Evolutionary conservation across 192 early-diverging fungal species (phyloP).

Genomic region (Pilaira anomala): DNA sequence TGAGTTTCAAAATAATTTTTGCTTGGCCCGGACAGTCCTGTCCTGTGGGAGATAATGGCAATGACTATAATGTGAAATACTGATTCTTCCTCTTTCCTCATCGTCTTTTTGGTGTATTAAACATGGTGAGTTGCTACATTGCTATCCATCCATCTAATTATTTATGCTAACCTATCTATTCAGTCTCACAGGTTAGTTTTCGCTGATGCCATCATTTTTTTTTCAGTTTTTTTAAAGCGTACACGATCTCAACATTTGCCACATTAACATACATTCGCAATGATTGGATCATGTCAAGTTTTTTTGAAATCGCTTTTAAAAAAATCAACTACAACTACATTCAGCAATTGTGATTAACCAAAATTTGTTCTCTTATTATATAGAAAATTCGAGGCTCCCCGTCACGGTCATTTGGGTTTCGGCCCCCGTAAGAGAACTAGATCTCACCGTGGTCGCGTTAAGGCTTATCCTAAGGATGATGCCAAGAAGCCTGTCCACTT

Average conservation of each 20-base stretch:
- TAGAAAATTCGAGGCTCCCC: constrained; percentile 56
- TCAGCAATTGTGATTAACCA: neutral
- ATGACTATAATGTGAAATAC: neutral
- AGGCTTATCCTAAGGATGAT: constrained; percentile 99
- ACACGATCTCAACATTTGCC: neutral
- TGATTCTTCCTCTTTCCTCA: constrained; percentile 14
- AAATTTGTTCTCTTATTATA: neutral
- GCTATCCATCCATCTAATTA: constrained; percentile 3
- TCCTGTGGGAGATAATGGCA: neutral
- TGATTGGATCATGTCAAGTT: too few species aligned
- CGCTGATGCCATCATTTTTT: too few species aligned
- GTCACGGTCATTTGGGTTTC: constrained; percentile 80
- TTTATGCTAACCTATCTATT: neutral
- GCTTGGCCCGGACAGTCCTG: neutral
- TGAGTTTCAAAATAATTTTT: too few species aligned
- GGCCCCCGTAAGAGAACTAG: constrained; percentile 82
- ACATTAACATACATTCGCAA: too few species aligned
- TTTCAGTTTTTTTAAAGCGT: neutral
- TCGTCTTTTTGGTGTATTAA: constrained; percentile 18
- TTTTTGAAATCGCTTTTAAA: too few species aligned
- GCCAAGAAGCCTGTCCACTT: constrained; percentile 93
- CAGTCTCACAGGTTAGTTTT: constrained; percentile 15
- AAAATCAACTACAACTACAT: too few species aligned
- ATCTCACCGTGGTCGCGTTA: constrained; percentile 92
- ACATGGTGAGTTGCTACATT: constrained; percentile 6